Evolutionary conservation across 352 stramenopile genomes (phyloP).

Genomic region (Saprolegnia diclina): DNA sequence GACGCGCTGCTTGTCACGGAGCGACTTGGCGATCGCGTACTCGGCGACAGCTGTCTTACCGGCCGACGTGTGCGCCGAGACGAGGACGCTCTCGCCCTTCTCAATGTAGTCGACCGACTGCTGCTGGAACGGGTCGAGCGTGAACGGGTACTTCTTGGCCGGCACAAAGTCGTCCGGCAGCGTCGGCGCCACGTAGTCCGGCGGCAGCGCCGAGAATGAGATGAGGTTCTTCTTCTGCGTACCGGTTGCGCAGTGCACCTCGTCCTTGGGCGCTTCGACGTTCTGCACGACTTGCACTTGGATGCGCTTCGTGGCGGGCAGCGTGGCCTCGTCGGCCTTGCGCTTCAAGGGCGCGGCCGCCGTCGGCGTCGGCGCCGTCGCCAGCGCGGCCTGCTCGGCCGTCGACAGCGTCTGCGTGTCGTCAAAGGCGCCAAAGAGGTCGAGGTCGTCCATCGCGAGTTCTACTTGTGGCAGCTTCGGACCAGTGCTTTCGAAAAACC

Average conservation of each 20-base stretch:
- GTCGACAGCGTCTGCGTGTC: slow-evolving; percentile 58
- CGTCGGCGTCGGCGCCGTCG: slow-evolving; percentile 33
- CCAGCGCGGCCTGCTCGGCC: slow-evolving; percentile 42
- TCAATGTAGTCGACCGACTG: slow-evolving; percentile 94
- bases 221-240: slow-evolving; percentile 95
- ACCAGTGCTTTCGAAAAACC: background rate
- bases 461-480: background rate
- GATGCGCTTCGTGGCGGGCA: slow-evolving; percentile 53
- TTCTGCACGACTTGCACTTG: slow-evolving; percentile 69
- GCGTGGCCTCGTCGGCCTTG: slow-evolving; percentile 36
- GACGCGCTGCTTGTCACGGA: slow-evolving; percentile 85
- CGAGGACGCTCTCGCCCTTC: slow-evolving; percentile 91
- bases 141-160: slow-evolving; percentile 75
- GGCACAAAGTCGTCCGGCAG: slow-evolving; percentile 12
- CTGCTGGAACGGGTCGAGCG: slow-evolving; percentile 97
- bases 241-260: slow-evolving; percentile 82
- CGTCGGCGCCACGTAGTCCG: slow-evolving; percentile 39
- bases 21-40: slow-evolving; percentile 95
- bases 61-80: slow-evolving; percentile 95
- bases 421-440: slow-evolving; percentile 93
- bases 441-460: slow-evolving; percentile 68
- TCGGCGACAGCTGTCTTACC: slow-evolving; percentile 98
- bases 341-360: slow-evolving; percentile 37
- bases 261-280: slow-evolving; percentile 60
- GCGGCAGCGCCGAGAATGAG: slow-evolving; percentile 90